These are phyloP conservation scores for Viola odorata DNA, from an alignment of 345 rosid species.

Conservation along the genomic window DNA sequence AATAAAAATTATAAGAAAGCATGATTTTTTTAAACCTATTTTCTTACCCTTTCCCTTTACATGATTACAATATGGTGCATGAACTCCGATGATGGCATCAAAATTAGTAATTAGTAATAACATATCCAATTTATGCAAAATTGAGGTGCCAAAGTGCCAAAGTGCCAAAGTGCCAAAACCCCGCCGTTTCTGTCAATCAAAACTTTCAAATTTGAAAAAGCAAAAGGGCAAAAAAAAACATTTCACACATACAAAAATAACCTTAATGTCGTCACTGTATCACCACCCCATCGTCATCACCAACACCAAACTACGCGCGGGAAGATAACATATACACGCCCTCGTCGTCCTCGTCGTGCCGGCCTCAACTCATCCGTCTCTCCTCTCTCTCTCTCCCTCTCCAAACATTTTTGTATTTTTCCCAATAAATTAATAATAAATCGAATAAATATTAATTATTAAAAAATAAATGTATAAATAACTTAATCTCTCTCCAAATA, in stretches of 20 bases:
- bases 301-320: constrained; percentile 3
- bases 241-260: background rate
- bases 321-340: constrained; percentile 8
- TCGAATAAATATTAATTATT: background rate
- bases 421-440: background rate
- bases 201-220: too few relatives aligned
- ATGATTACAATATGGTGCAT: too few relatives aligned
- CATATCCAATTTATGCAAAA: too few relatives aligned
- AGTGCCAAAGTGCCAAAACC: too few relatives aligned
- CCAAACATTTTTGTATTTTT: background rate
- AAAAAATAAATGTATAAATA: background rate
- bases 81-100: too few relatives aligned
- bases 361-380: constrained; percentile 25
- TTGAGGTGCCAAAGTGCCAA: too few relatives aligned
- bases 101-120: too few relatives aligned
- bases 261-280: background rate
- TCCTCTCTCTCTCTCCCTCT: constrained; percentile 10
- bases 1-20: too few relatives aligned
- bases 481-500: constrained; percentile 3
- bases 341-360: constrained; percentile 30
- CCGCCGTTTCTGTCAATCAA: too few relatives aligned
- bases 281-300: background rate
- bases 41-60: too few relatives aligned
- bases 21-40: too few relatives aligned
- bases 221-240: too few relatives aligned